phyloP scores from a whole-genome alignment of 2,329 filamentous ascomycete species.

The Chaetothyriales sp. region DNA sequence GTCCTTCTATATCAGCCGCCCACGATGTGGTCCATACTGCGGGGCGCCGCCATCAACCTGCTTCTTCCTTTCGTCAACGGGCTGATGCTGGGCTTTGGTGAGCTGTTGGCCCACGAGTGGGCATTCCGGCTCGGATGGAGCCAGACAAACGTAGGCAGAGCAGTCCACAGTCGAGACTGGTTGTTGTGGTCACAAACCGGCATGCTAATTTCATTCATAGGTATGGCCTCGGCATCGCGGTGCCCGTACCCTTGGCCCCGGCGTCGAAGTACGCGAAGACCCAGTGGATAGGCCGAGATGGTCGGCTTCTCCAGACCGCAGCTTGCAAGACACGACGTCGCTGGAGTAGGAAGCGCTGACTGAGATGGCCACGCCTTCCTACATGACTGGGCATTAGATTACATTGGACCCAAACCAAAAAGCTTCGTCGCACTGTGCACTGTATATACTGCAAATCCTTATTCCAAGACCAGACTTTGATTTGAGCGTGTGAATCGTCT shows the following conservation, averaged over 20 bases:
- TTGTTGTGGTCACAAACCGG: not conserved
- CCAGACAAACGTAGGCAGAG: constrained; percentile 64
- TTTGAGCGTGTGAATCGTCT: no score
- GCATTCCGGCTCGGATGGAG: constrained; percentile 90
- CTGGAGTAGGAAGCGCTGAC: constrained; percentile 47
- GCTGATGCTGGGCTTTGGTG: constrained; percentile 94
- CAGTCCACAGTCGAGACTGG: constrained; percentile 18
- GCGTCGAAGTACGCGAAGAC: constrained; percentile 64
- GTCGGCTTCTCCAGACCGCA: constrained; percentile 31
- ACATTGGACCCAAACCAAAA: no score
- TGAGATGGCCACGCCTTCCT: no score
- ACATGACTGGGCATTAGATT: no score
- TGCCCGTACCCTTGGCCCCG: constrained; percentile 57
- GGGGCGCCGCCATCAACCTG: constrained; percentile 91
- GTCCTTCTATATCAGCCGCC: constrained; percentile 81
- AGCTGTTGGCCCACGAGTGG: constrained; percentile 90
- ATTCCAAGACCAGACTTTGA: no score
- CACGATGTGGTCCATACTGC: constrained; percentile 69
- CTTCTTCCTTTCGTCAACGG: constrained; percentile 91
- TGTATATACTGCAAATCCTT: no score
- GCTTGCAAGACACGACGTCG: constrained; percentile 53
- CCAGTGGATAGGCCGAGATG: constrained; percentile 41
- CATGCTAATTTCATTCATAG: constrained; percentile 8
- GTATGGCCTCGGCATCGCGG: constrained; percentile 14
- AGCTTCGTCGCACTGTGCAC: no score